A percentile compares a stretch with the other conserved stretches of the same genome.
Conservation (phyloP, 2,329 filamentous ascomycete species). For the Aspergillus clavatus region DNA sequence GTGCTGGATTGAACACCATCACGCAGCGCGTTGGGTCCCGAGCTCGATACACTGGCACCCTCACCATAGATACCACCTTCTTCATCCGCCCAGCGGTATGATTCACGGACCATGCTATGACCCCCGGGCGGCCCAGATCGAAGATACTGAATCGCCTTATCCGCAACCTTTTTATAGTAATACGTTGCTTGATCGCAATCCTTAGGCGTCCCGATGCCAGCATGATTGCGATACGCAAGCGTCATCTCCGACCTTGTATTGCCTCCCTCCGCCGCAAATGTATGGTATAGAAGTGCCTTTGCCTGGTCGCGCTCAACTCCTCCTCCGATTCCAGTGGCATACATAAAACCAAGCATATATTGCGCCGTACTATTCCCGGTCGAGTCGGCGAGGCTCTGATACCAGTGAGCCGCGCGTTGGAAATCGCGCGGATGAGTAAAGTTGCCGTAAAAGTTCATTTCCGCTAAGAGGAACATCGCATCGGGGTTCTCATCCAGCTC, state of each 20-base stretch:
- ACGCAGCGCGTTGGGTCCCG: conserved; percentile 74
- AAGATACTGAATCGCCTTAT: conserved; percentile 86
- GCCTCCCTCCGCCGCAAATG: conserved; percentile 80
- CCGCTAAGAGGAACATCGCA: conserved; percentile 81
- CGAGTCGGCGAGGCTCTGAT: conserved; percentile 67
- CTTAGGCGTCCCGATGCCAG: conserved; percentile 77
- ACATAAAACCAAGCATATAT: conserved; percentile 92
- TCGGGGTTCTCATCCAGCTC: conserved; percentile 58
- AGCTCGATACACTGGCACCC: conserved; percentile 84
- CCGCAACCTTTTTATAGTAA: conserved; percentile 89
- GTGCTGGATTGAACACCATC: conserved; percentile 70
- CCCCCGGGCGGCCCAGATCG: conserved; percentile 88
- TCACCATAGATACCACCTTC: conserved; percentile 90
- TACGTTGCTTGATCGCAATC: conserved; percentile 79
- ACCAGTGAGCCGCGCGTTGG: conserved; percentile 71
- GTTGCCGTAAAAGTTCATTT: conserved; percentile 97
- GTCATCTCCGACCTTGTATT: conserved; percentile 91
- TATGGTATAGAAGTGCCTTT: conserved; percentile 88
- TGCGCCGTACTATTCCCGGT: conserved; percentile 89
- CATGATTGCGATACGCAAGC: conserved; percentile 76
- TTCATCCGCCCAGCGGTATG: conserved; percentile 84
- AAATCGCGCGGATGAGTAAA: conserved; percentile 83
- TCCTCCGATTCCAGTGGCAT: conserved; percentile 83
- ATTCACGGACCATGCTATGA: conserved; percentile 68
- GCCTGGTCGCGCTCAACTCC: conserved; percentile 82